Evolutionary conservation across 441 rosid genomes (phyloP).

Genomic region (Eruca vesicaria): DNA sequence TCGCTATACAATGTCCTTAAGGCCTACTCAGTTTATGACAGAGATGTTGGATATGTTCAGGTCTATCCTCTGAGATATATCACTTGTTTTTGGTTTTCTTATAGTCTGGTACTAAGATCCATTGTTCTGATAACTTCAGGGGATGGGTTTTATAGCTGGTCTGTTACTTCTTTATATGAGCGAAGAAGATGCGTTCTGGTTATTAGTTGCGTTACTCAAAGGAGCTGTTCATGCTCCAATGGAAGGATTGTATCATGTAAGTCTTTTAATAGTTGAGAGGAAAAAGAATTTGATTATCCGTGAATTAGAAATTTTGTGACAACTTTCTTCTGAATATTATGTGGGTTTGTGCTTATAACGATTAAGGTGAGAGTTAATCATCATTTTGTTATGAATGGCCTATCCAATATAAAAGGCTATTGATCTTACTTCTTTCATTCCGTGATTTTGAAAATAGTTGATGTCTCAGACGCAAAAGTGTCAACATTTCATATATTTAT

Average conservation of each 20-base stretch:
- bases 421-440: background rate
- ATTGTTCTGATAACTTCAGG: conserved; percentile 49
- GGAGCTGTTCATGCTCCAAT: conserved; percentile 98
- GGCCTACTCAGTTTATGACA: conserved; percentile 94
- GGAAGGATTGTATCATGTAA: conserved; percentile 78
- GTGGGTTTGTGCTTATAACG: too few relatives aligned
- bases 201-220: conserved; percentile 90
- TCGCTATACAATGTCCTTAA: conserved; percentile 94
- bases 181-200: conserved; percentile 98
- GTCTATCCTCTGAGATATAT: conserved; percentile 35
- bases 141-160: conserved; percentile 95
- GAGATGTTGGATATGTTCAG: conserved; percentile 99
- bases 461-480: background rate
- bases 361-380: too few relatives aligned
- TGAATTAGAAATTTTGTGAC: background rate
- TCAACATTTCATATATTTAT: background rate
- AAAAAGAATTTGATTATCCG: background rate
- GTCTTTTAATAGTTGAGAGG: background rate
- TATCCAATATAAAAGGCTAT: background rate
- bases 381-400: background rate
- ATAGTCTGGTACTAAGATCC: conserved; percentile 10
- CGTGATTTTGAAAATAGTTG: background rate
- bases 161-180: conserved; percentile 96
- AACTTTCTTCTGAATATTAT: background rate
- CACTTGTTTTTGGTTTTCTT: conserved; percentile 1